These are phyloP conservation scores for Colletotrichum acutatum DNA, from an alignment of 2,329 filamentous ascomycete genomes.

Conservation along the genomic window DNA sequence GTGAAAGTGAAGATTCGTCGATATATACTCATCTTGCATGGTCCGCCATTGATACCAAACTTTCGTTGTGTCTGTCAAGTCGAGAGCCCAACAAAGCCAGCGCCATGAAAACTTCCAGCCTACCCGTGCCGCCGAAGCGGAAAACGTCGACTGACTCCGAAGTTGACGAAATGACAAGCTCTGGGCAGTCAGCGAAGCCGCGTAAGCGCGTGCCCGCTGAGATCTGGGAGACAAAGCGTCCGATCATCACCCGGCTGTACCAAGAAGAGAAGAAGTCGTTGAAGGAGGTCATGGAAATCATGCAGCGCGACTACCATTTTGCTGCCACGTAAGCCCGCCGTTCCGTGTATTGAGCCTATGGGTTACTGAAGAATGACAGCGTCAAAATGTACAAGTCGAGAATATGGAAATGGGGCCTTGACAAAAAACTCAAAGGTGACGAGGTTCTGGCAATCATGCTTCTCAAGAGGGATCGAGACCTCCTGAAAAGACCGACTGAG, in stretches of 20 bases:
- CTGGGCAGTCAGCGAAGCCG: slow-evolving; percentile 22
- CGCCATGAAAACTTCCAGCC: slow-evolving; percentile 13
- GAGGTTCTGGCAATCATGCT: slow-evolving; percentile 53
- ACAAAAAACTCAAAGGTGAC: slow-evolving; percentile 54
- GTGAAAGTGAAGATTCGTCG: background rate
- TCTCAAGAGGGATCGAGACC: slow-evolving; percentile 49
- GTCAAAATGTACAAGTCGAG: slow-evolving; percentile 57
- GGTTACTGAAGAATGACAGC: slow-evolving; percentile 38
- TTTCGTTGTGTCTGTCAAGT: background rate
- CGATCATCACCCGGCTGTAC: slow-evolving; percentile 51
- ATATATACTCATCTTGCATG: background rate
- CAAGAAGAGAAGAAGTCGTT: slow-evolving; percentile 53
- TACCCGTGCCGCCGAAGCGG: slow-evolving; percentile 33
- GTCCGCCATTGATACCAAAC: background rate
- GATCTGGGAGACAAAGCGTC: slow-evolving; percentile 47
- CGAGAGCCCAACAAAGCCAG: background rate
- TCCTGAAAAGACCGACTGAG: slow-evolving; percentile 46
- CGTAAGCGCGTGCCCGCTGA: slow-evolving; percentile 46
- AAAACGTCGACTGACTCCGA: slow-evolving; percentile 42
- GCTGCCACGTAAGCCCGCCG: slow-evolving; percentile 49
- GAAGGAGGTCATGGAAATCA: slow-evolving; percentile 53
- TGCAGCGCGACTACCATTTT: slow-evolving; percentile 50
- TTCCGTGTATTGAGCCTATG: background rate
- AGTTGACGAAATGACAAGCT: slow-evolving; percentile 43
- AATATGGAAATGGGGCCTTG: slow-evolving; percentile 54